phyloP scores from a whole-genome alignment of 768 basidiomycete species.

The Macrocybe gigantea region DNA sequence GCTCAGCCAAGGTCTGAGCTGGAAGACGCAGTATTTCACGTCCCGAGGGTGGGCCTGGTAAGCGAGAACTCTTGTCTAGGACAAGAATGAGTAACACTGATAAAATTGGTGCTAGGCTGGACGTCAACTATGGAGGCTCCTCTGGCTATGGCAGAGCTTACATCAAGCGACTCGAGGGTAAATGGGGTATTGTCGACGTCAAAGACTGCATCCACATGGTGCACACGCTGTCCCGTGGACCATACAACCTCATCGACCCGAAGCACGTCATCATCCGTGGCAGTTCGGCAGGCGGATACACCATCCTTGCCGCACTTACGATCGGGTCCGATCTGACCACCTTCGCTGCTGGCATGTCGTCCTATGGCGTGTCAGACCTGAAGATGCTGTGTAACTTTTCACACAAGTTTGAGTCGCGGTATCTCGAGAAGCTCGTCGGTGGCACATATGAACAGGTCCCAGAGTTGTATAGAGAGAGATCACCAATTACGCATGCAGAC shows the following conservation, averaged over 20 bases:
- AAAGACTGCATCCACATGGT: constrained; percentile 60
- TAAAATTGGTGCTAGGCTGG: constrained; percentile 38
- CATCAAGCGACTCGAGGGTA: constrained; percentile 49
- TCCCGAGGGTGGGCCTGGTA: constrained; percentile 73
- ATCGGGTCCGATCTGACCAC: constrained; percentile 33
- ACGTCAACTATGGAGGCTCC: constrained; percentile 76
- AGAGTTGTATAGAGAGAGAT: constrained; percentile 51
- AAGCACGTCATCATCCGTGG: constrained; percentile 67
- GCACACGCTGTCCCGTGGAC: constrained; percentile 34
- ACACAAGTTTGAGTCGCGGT: constrained; percentile 67
- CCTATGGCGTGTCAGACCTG: constrained; percentile 69
- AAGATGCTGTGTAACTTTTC: constrained; percentile 49
- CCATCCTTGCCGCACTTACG: constrained; percentile 45
- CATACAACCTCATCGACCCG: constrained; percentile 53
- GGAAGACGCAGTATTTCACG: constrained; percentile 61
- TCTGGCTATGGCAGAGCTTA: constrained; percentile 69
- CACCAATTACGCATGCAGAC: constrained; percentile 56
- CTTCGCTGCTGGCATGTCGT: constrained; percentile 59
- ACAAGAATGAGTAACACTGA: not conserved
- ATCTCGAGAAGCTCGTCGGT: constrained; percentile 59
- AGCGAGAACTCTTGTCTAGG: constrained; percentile 3
- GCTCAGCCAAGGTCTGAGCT: constrained; percentile 39
- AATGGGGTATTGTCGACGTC: constrained; percentile 76
- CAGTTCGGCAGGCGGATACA: constrained; percentile 70
- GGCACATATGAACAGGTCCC: constrained; percentile 49